These are phyloP conservation scores for Yamadazyma jaroonii DNA, from an alignment of 1,139 yeast genomes.

Conservation along the genomic window DNA sequence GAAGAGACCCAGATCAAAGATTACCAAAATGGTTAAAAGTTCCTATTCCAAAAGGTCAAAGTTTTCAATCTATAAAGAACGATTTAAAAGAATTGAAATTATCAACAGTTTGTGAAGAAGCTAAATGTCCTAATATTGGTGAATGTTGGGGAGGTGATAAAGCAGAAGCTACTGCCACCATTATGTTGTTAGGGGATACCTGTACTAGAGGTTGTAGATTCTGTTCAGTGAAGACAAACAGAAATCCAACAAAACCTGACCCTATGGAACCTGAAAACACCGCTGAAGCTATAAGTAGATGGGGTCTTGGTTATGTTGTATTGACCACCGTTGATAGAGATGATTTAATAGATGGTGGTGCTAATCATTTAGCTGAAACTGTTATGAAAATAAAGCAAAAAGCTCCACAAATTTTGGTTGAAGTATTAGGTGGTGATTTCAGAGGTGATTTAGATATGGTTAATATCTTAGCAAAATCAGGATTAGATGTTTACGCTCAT, in stretches of 20 bases:
- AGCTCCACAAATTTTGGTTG: slow-evolving; percentile 90
- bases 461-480: slow-evolving; percentile 74
- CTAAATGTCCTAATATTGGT: slow-evolving; percentile 97
- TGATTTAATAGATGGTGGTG: slow-evolving; percentile 91
- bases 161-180: slow-evolving; percentile 97
- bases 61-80: slow-evolving; percentile 73
- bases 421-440: slow-evolving; percentile 93
- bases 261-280: slow-evolving; percentile 97
- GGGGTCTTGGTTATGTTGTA: slow-evolving; percentile 99
- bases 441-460: slow-evolving; percentile 86
- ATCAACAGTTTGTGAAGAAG: slow-evolving; percentile 97
- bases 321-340: slow-evolving; percentile 97
- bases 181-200: slow-evolving; percentile 97
- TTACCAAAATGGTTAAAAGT: slow-evolving; percentile 94
- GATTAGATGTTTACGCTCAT: slow-evolving; percentile 96
- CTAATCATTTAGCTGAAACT: slow-evolving; percentile 86
- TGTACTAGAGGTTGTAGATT: slow-evolving; percentile 98
- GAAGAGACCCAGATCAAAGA: slow-evolving; percentile 59
- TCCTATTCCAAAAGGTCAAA: slow-evolving; percentile 90
- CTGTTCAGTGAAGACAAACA: slow-evolving; percentile 92
- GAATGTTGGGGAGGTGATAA: slow-evolving; percentile 99
- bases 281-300: slow-evolving; percentile 93
- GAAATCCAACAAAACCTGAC: slow-evolving; percentile 85
- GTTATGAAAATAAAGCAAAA: slow-evolving; percentile 79
- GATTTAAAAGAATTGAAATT: slow-evolving; percentile 87